Conservation (phyloP, 2,329 filamentous ascomycete species). For the Aciculosporium take region DNA sequence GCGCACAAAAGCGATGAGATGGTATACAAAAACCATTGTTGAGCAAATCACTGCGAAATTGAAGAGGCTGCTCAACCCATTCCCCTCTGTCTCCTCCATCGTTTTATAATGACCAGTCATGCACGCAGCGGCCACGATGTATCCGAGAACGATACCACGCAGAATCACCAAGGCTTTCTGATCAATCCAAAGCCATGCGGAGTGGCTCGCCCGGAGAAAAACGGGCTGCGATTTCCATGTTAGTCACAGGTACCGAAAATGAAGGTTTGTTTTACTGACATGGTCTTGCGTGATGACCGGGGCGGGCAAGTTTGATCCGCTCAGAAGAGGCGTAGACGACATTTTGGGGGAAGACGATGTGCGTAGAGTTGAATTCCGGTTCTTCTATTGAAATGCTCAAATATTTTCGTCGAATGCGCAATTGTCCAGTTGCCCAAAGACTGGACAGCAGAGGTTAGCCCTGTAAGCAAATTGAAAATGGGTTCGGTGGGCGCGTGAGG, state of each 20-base stretch:
- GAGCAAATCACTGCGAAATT: conserved; percentile 34
- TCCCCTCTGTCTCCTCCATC: conserved; percentile 23
- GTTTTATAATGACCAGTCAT: conserved; percentile 33
- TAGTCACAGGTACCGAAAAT: background rate
- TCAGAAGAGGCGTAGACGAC: conserved; percentile 23
- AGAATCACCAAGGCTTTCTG: conserved; percentile 31
- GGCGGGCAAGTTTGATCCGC: conserved; percentile 16
- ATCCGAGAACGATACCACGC: conserved; percentile 27
- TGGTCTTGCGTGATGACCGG: conserved; percentile 22
- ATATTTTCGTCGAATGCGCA: background rate
- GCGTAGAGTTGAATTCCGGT: background rate
- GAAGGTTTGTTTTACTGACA: conserved; percentile 10
- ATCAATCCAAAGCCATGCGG: conserved; percentile 32
- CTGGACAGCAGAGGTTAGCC: background rate
- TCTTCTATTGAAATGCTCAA: background rate
- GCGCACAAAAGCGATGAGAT: conserved; percentile 31
- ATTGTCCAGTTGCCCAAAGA: background rate
- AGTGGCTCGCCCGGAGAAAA: conserved; percentile 36
- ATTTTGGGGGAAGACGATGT: conserved; percentile 9
- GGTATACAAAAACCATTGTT: conserved; percentile 29
- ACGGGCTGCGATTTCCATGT: conserved; percentile 25
- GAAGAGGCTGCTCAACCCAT: conserved; percentile 29
- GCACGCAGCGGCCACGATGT: conserved; percentile 26
- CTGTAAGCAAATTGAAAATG: conserved; percentile 1
- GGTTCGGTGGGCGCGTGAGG: conserved; percentile 2